Percentiles rank a stretch among this genome's conserved stretches.
phyloP scores from a whole-genome alignment of 441 rosid species.

The Eutrema salsugineum region DNA sequence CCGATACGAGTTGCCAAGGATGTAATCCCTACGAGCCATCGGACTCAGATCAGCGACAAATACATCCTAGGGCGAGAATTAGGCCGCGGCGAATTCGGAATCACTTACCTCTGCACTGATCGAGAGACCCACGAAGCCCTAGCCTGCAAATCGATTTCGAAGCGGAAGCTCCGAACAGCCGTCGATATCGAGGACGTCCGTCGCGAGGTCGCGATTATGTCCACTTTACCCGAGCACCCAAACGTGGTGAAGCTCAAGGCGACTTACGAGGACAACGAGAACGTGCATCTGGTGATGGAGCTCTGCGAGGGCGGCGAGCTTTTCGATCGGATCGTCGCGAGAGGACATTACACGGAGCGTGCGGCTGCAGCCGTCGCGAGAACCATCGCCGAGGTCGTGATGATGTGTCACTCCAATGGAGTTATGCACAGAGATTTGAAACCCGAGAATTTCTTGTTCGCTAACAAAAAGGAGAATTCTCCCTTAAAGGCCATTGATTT shows the following conservation, averaged over 20 bases:
- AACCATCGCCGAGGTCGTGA: constrained; percentile 86
- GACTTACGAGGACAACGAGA: constrained; percentile 81
- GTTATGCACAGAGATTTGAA: constrained; percentile 94
- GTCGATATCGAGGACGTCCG: constrained; percentile 86
- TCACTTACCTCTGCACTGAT: constrained; percentile 91
- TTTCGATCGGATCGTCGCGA: constrained; percentile 96
- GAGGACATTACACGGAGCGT: constrained; percentile 89
- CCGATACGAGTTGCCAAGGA: constrained; percentile 75
- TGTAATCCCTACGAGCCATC: constrained; percentile 54
- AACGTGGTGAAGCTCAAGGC: constrained; percentile 83
- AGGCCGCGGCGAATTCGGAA: constrained; percentile 96
- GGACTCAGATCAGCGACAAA: constrained; percentile 75
- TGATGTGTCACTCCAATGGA: constrained; percentile 89
- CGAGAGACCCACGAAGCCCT: constrained; percentile 65
- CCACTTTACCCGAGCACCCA: constrained; percentile 78
- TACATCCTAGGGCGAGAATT: constrained; percentile 83
- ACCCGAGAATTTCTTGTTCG: constrained; percentile 92
- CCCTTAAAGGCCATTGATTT: constrained; percentile 87
- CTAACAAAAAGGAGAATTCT: constrained; percentile 87
- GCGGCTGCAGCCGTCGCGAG: constrained; percentile 81
- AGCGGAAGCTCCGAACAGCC: constrained; percentile 83
- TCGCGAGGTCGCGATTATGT: constrained; percentile 89
- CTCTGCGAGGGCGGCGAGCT: constrained; percentile 97
- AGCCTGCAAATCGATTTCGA: constrained; percentile 94
- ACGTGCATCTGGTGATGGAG: constrained; percentile 93